phyloP scores from a whole-genome alignment of 2,329 filamentous ascomycete genomes.

The Furcasterigmium furcatum region DNA sequence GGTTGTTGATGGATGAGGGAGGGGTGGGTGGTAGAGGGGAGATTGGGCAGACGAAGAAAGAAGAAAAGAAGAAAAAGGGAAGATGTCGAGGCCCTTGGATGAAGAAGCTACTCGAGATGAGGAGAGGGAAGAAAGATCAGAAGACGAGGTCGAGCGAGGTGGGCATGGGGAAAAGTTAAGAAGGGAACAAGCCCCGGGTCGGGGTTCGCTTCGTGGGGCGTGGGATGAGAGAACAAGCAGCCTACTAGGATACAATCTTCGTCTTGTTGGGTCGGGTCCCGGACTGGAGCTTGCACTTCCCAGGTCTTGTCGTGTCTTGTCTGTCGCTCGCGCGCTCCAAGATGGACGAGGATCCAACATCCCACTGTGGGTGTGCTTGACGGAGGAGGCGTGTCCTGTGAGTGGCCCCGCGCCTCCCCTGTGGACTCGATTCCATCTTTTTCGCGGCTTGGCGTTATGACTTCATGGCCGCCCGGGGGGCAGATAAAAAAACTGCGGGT shows the following conservation, averaged over 20 bases:
- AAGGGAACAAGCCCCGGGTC: not conserved
- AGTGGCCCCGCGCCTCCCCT: constrained; percentile 1
- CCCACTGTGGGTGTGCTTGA: not conserved
- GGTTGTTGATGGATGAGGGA: not conserved
- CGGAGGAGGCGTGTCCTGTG: not conserved
- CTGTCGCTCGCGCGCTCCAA: not conserved
- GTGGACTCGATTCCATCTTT: constrained; percentile 5
- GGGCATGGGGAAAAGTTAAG: constrained; percentile 3
- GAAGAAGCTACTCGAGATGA: constrained; percentile 2
- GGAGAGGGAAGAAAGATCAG: not conserved
- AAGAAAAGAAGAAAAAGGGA: not conserved
- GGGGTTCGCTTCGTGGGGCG: constrained; percentile 4
- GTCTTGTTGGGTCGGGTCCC: not conserved
- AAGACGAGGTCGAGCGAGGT: constrained; percentile 5
- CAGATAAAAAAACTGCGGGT: not conserved
- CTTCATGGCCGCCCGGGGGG: constrained; percentile 9
- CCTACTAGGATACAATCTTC: constrained; percentile 8
- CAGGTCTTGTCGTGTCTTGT: not conserved
- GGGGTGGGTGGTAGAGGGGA: not conserved
- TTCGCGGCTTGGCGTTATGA: constrained; percentile 11
- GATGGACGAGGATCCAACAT: constrained; percentile 1
- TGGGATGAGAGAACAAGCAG: constrained; percentile 11
- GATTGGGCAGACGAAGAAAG: not conserved
- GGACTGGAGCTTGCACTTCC: not conserved
- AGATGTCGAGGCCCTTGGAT: constrained; percentile 2